phyloP scores from a whole-genome alignment of 2,329 filamentous ascomycete genomes.

The Fulvia fulva region DNA sequence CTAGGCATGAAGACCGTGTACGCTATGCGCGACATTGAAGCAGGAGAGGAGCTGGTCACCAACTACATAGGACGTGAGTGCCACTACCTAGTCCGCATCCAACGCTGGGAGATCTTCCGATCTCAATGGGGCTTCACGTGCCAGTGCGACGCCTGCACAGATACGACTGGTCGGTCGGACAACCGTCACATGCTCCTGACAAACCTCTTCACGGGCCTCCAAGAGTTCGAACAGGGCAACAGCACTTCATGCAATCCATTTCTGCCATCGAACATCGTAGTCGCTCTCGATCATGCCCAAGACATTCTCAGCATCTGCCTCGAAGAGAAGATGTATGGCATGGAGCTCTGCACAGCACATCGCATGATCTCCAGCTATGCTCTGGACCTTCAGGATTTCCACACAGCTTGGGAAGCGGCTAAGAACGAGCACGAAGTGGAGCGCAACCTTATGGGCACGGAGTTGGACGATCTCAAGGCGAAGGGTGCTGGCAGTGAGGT shows the following conservation, averaged over 20 bases:
- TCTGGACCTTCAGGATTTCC: conserved; percentile 9
- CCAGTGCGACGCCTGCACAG: conserved; percentile 25
- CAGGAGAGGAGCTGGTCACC: conserved; percentile 28
- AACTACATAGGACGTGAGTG: conserved; percentile 18
- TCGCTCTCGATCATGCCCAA: conserved; percentile 16
- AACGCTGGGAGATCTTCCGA: conserved; percentile 21
- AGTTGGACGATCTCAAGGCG: conserved; percentile 14
- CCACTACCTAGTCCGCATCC: conserved; percentile 8
- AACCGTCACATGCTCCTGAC: conserved; percentile 12
- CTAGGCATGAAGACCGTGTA: conserved; percentile 23
- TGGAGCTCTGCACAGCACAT: conserved; percentile 25
- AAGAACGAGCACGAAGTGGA: conserved; percentile 28
- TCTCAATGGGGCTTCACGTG: conserved; percentile 29
- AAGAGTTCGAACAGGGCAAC: conserved; percentile 11
- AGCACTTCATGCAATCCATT: neutral
- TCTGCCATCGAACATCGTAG: conserved; percentile 5
- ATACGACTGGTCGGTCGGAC: conserved; percentile 19
- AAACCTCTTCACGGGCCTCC: conserved; percentile 15
- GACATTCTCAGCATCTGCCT: conserved; percentile 79
- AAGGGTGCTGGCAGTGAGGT: conserved; percentile 9
- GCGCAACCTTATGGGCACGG: conserved; percentile 24
- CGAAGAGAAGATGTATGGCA: conserved; percentile 69
- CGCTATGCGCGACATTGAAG: conserved; percentile 27
- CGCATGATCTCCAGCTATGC: conserved; percentile 18
- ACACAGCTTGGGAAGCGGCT: conserved; percentile 17